These are phyloP conservation scores for Trichoderma harzianum DNA, from an alignment of 2,329 filamentous ascomycete species.

Conservation along the genomic window DNA sequence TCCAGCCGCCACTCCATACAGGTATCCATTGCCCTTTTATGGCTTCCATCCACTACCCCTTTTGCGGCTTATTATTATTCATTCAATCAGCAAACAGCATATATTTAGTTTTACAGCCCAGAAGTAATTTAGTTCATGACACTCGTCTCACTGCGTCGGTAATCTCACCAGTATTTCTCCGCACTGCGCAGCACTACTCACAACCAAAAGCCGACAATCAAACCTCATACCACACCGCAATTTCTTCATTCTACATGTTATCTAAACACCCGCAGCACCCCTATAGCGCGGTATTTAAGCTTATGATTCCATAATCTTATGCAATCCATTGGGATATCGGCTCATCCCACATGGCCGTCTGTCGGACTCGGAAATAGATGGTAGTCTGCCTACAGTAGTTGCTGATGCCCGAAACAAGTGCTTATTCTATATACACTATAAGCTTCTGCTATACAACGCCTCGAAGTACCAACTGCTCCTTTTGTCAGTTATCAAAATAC, in stretches of 20 bases:
- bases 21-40: neutral
- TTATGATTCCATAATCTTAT: neutral
- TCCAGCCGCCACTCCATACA: neutral
- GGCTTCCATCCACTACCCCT: neutral
- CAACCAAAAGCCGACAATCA: neutral
- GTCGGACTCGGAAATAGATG: neutral
- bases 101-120: neutral
- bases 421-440: neutral
- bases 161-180: neutral
- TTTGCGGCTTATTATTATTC: neutral
- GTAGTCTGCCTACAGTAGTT: neutral
- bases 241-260: neutral
- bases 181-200: neutral
- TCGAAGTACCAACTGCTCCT: neutral
- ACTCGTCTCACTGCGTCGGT: neutral
- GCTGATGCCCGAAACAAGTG: neutral
- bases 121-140: neutral
- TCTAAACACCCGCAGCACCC: neutral
- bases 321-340: neutral
- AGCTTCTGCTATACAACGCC: neutral
- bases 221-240: neutral
- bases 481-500: neutral
- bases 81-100: neutral
- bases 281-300: neutral
- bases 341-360: neutral